Conservation (phyloP, 2,329 filamentous ascomycete species). For the Hypoxylon sp. region DNA sequence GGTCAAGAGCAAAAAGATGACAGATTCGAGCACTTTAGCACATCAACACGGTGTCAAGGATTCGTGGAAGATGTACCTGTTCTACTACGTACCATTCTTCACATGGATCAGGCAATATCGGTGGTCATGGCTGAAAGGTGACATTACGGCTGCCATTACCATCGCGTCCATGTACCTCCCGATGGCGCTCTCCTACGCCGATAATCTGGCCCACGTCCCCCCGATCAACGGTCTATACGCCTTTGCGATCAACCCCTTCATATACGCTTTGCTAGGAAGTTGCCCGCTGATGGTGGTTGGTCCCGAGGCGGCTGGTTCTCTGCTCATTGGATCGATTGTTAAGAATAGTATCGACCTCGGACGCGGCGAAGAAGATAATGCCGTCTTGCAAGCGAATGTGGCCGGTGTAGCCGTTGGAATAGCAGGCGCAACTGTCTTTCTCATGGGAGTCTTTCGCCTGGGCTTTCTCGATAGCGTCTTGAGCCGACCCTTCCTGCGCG, state of each 20-base stretch:
- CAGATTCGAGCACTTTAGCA: slow-evolving; percentile 77
- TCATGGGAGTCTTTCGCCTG: slow-evolving; percentile 84
- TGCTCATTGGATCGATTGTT: slow-evolving; percentile 89
- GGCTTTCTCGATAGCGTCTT: slow-evolving; percentile 96
- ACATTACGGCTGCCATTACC: slow-evolving; percentile 89
- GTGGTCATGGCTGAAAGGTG: slow-evolving; percentile 83
- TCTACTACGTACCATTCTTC: slow-evolving; percentile 92
- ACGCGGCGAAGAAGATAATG: slow-evolving; percentile 71
- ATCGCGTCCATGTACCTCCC: slow-evolving; percentile 99
- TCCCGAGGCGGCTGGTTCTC: slow-evolving; percentile 91
- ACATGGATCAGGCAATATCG: slow-evolving; percentile 92
- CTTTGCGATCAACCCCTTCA: slow-evolving; percentile 90
- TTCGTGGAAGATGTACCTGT: slow-evolving; percentile 83
- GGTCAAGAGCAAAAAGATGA: slow-evolving; percentile 74
- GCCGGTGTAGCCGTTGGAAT: slow-evolving; percentile 90
- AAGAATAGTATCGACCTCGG: slow-evolving; percentile 79
- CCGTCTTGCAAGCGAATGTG: slow-evolving; percentile 78
- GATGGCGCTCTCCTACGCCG: slow-evolving; percentile 92
- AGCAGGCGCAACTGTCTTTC: slow-evolving; percentile 87
- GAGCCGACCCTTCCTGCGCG: slow-evolving; percentile 89
- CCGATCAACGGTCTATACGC: slow-evolving; percentile 94
- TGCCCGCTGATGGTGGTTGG: slow-evolving; percentile 95
- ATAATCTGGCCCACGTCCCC: slow-evolving; percentile 91
- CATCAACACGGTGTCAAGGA: slow-evolving; percentile 79
- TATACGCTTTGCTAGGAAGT: slow-evolving; percentile 92